Conservation (phyloP, 176 grass and related monocot genomes). For the Musa troglodytarum region DNA sequence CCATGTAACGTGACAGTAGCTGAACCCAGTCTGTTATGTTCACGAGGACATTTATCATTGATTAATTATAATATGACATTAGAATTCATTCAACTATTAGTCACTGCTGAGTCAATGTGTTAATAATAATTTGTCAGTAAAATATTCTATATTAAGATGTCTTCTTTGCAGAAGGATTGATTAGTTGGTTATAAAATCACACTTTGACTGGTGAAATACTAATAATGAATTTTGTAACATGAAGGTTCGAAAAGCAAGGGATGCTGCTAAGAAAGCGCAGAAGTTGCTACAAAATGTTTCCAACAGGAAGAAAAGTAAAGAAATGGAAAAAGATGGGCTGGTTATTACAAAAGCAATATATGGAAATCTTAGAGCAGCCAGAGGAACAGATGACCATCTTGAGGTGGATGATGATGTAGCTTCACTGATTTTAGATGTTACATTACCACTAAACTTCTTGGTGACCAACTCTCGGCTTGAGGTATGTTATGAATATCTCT, state of each 20-base stretch:
- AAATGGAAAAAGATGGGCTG: constrained; percentile 65
- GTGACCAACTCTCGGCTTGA: constrained; percentile 81
- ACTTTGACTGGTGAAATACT: background rate
- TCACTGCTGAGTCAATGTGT: background rate
- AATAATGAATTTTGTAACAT: background rate
- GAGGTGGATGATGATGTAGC: constrained; percentile 52
- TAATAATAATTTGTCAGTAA: background rate
- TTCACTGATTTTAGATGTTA: constrained; percentile 88
- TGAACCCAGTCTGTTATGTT: too few species aligned
- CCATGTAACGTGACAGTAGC: too few species aligned
- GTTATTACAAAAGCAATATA: constrained; percentile 81
- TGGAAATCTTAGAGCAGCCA: constrained; percentile 40
- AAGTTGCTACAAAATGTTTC: constrained; percentile 76
- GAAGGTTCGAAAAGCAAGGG: constrained; percentile 71
- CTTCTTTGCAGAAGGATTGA: background rate
- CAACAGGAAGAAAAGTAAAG: constrained; percentile 77
- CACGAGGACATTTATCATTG: background rate
- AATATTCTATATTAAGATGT: background rate
- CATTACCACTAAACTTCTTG: constrained; percentile 78
- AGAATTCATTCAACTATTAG: background rate
- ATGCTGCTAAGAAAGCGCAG: constrained; percentile 70
- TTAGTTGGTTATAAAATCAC: background rate
- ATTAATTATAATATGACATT: background rate
- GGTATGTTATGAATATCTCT: constrained; percentile 33
- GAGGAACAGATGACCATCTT: constrained; percentile 34